phyloP scores from a whole-genome alignment of 2,329 filamentous ascomycete species.

The Aschersonia sp. region DNA sequence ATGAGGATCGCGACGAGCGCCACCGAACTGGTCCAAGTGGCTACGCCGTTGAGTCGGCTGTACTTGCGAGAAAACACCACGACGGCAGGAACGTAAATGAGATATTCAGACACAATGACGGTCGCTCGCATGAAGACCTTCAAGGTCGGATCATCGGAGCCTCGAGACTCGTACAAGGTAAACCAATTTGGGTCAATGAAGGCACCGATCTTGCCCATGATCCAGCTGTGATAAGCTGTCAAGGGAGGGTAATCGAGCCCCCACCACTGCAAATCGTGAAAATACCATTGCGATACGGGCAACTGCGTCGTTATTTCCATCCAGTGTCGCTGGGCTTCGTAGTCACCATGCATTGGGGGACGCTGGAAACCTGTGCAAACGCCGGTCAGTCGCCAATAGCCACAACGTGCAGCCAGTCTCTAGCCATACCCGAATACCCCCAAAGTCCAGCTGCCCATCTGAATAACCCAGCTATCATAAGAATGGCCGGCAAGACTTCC shows the following conservation, averaged over 20 bases:
- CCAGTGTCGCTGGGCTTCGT: constrained; percentile 96
- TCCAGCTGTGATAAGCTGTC: constrained; percentile 96
- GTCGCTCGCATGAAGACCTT: constrained; percentile 96
- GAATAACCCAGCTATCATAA: constrained; percentile 86
- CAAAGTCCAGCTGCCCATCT: constrained; percentile 85
- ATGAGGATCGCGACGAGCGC: constrained; percentile 82
- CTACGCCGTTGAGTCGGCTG: constrained; percentile 59
- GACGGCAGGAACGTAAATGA: constrained; percentile 73
- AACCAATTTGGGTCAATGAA: constrained; percentile 79
- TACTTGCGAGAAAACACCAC: constrained; percentile 77
- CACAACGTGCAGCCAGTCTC: not conserved
- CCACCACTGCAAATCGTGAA: constrained; percentile 94
- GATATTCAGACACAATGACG: constrained; percentile 79
- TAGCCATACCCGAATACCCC: constrained; percentile 69
- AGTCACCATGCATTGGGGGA: constrained; percentile 91
- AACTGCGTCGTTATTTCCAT: constrained; percentile 91
- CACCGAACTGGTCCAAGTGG: constrained; percentile 69
- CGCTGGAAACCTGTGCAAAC: constrained; percentile 49
- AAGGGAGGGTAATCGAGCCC: constrained; percentile 94
- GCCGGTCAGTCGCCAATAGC: not conserved
- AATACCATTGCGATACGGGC: constrained; percentile 92
- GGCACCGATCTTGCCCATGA: constrained; percentile 74
- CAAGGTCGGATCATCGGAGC: constrained; percentile 59
- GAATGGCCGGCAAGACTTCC: constrained; percentile 72
- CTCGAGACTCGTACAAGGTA: constrained; percentile 66